A percentile compares a stretch with the other conserved stretches of the same genome.
Conservation (phyloP, 371 early-diverging fungal genomes). For the Vairimorpha ceranae region DNA sequence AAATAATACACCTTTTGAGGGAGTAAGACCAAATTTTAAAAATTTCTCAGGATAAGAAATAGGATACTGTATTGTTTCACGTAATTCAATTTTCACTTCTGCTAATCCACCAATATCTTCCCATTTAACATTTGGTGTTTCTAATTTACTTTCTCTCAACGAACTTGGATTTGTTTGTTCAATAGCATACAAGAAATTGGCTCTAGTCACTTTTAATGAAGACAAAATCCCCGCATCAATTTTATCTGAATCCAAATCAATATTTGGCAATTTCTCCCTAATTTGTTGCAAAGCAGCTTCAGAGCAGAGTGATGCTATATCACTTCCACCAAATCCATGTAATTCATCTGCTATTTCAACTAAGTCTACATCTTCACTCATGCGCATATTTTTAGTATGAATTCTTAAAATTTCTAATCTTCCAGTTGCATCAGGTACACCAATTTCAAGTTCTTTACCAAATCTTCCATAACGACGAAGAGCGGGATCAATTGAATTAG, state of each 20-base stretch:
- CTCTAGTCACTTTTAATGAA: conserved; percentile 92
- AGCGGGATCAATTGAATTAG: conserved; percentile 90
- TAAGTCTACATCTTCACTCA: conserved; percentile 84
- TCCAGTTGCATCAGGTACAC: conserved; percentile 95
- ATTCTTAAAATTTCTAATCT: conserved; percentile 94
- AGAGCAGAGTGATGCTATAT: conserved; percentile 94
- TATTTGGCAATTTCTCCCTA: conserved; percentile 84
- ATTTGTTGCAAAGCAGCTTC: conserved; percentile 99
- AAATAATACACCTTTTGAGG: conserved; percentile 96
- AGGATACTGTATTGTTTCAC: conserved; percentile 98
- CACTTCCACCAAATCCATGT: conserved; percentile 96
- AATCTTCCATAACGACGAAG: conserved; percentile 91
- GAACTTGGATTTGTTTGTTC: conserved; percentile 94
- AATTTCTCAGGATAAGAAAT: conserved; percentile 99
- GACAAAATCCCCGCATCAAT: conserved; percentile 92
- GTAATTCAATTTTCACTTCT: conserved; percentile 92
- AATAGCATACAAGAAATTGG: conserved; percentile 89
- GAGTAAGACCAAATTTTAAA: conserved; percentile 97
- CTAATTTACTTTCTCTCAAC: conserved; percentile 95
- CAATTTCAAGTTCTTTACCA: conserved; percentile 97
- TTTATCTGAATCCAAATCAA: conserved; percentile 94
- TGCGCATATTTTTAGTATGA: conserved; percentile 97
- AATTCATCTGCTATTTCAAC: conserved; percentile 93
- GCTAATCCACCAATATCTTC: conserved; percentile 97
- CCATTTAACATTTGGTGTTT: conserved; percentile 96